Evolutionary conservation across 2,329 filamentous ascomycete species (phyloP).

Genomic region (Penicillium sp.): DNA sequence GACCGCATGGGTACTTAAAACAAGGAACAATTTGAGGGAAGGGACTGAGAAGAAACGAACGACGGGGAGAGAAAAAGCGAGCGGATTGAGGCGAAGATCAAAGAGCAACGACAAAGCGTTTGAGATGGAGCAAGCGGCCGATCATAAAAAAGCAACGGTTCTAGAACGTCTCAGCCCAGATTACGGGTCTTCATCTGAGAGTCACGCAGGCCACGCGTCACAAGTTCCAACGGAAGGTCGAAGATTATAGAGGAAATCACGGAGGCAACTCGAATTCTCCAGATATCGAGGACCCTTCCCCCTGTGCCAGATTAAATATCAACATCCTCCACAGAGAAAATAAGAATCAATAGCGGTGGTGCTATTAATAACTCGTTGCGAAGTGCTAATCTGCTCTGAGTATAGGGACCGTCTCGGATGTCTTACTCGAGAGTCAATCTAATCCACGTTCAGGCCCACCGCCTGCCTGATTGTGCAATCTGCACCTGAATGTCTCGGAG

Average conservation of each 20-base stretch:
- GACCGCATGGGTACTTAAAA: conserved; percentile 21
- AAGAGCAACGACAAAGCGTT: conserved; percentile 5
- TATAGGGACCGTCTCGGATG: background rate
- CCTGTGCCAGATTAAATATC: conserved; percentile 8
- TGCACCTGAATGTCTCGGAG: background rate
- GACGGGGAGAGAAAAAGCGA: conserved; percentile 16
- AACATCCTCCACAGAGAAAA: background rate
- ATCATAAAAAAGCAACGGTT: conserved; percentile 12
- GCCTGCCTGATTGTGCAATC: background rate
- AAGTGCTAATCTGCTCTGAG: conserved; percentile 11
- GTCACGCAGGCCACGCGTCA: background rate
- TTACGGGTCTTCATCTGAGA: conserved; percentile 11
- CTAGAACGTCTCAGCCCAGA: conserved; percentile 18
- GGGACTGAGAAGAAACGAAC: conserved; percentile 16
- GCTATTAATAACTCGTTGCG: conserved; percentile 16
- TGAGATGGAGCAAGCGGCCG: conserved; percentile 7
- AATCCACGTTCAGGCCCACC: background rate
- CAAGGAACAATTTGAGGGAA: background rate
- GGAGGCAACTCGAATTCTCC: background rate
- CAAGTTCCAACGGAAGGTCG: background rate
- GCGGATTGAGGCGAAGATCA: background rate
- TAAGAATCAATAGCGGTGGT: conserved; percentile 6
- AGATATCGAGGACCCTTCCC: background rate
- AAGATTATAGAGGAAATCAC: background rate
- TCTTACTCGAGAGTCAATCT: conserved; percentile 3